A percentile compares a stretch with the other conserved stretches of the same genome.
These are phyloP conservation scores for Colletotrichum magnum DNA, from an alignment of 2,329 filamentous ascomycete species.

Conservation along the genomic window DNA sequence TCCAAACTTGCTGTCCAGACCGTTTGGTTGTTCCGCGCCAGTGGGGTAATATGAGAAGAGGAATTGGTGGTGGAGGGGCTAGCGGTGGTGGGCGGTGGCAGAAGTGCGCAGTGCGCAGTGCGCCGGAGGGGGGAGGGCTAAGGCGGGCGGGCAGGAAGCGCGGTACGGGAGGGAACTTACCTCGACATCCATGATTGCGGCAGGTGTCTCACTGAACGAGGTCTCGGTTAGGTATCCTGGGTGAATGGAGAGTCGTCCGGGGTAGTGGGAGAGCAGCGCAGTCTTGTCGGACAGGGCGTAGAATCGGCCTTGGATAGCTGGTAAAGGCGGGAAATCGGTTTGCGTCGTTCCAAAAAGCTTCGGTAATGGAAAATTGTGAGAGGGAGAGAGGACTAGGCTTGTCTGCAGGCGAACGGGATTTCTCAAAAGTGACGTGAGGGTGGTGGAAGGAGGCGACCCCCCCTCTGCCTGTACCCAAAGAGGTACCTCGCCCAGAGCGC, in stretches of 20 bases:
- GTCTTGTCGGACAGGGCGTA: constrained; percentile 1
- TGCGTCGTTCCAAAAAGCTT: constrained; percentile 23
- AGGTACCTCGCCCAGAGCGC: constrained; percentile 2
- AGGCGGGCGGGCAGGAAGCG: constrained; percentile 36
- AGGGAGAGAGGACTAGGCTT: constrained; percentile 25
- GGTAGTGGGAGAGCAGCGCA: constrained; percentile 21
- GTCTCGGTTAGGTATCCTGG: constrained; percentile 41
- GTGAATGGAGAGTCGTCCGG: constrained; percentile 23
- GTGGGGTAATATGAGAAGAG: constrained; percentile 38
- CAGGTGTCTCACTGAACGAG: constrained; percentile 36
- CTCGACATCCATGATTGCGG: constrained; percentile 51
- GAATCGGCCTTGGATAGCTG: constrained; percentile 12
- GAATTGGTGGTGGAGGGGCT: constrained; percentile 36
- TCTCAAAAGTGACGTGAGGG: constrained; percentile 37
- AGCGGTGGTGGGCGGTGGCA: constrained; percentile 33
- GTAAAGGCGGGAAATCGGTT: constrained; percentile 18
- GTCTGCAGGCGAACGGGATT: constrained; percentile 31
- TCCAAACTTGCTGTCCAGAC: constrained; percentile 24
- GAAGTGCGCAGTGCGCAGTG: constrained; percentile 34
- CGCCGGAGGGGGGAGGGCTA: constrained; percentile 36
- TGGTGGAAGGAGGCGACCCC: constrained; percentile 21
- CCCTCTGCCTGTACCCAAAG: constrained; percentile 1
- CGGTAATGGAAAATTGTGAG: constrained; percentile 33
- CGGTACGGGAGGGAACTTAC: constrained; percentile 46
- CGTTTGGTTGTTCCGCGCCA: constrained; percentile 32